Evolutionary conservation across 306 rosid genomes (phyloP).

Genomic region (Quercus agrifolia): DNA sequence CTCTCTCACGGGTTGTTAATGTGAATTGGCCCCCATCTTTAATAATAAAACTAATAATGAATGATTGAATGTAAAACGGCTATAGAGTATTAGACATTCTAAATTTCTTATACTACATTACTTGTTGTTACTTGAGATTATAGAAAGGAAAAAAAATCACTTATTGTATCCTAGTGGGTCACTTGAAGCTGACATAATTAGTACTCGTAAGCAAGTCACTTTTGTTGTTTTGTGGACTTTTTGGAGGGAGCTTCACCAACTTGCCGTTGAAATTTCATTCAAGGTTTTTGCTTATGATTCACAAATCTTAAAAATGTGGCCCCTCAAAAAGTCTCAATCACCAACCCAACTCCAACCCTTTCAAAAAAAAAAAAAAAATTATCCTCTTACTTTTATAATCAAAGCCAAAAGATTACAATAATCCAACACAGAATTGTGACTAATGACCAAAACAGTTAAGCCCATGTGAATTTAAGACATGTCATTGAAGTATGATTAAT

Average conservation of each 20-base stretch:
- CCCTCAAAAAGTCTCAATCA: slow-evolving; percentile 27
- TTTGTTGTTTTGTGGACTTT: slow-evolving; percentile 77
- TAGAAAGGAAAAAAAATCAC: neutral
- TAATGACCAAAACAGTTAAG: neutral
- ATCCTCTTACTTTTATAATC: slow-evolving; percentile 19
- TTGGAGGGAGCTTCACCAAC: slow-evolving; percentile 65
- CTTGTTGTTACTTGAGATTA: neutral
- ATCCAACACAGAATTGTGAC: neutral
- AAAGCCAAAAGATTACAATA: slow-evolving; percentile 7
- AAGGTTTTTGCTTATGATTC: slow-evolving; percentile 25
- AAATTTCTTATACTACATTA: neutral
- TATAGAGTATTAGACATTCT: slow-evolving; percentile 5
- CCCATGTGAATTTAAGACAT: slow-evolving; percentile 28
- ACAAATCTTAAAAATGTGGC: slow-evolving; percentile 26
- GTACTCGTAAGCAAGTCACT: slow-evolving; percentile 25
- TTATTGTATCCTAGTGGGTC: slow-evolving; percentile 20
- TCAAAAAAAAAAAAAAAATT: neutral
- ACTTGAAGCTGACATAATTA: slow-evolving; percentile 52
- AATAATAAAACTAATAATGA: too few relatives aligned
- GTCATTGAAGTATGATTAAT: slow-evolving; percentile 6
- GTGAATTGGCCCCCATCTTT: too few relatives aligned
- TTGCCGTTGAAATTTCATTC: slow-evolving; percentile 52
- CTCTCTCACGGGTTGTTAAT: slow-evolving; percentile 33
- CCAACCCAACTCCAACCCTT: neutral
- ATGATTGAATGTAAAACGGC: slow-evolving; percentile 38